These are phyloP conservation scores for Colletotrichum incanum DNA, from an alignment of 2,329 filamentous ascomycete species.

Conservation along the genomic window DNA sequence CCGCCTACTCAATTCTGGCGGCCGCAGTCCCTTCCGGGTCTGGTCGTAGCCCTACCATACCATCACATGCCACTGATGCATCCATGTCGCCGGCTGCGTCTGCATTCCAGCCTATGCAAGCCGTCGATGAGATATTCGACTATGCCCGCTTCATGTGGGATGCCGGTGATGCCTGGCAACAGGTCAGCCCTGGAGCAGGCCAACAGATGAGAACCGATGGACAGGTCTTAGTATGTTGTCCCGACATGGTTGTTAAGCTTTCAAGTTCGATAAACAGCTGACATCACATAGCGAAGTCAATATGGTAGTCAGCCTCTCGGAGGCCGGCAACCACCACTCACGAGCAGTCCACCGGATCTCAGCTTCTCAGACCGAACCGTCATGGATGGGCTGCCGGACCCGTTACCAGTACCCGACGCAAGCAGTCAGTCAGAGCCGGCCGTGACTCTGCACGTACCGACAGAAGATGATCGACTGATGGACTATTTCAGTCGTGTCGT, in stretches of 20 bases:
- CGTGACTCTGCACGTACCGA: slow-evolving; percentile 7
- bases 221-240: slow-evolving; percentile 13
- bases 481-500: slow-evolving; percentile 65
- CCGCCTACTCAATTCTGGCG: slow-evolving; percentile 40
- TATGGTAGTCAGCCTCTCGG: background rate
- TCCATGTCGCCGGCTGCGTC: slow-evolving; percentile 48
- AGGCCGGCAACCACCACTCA: slow-evolving; percentile 7
- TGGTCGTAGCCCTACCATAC: slow-evolving; percentile 44
- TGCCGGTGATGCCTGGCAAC: slow-evolving; percentile 54
- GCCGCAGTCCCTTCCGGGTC: slow-evolving; percentile 44
- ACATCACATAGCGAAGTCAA: slow-evolving; percentile 7
- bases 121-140: slow-evolving; percentile 62
- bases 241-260: background rate
- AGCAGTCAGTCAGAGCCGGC: slow-evolving; percentile 24
- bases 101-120: slow-evolving; percentile 48
- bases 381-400: slow-evolving; percentile 17
- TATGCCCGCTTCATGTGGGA: slow-evolving; percentile 67
- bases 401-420: slow-evolving; percentile 22
- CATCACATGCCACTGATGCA: slow-evolving; percentile 49
- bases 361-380: slow-evolving; percentile 20
- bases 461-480: slow-evolving; percentile 51
- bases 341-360: slow-evolving; percentile 28
- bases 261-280: background rate
- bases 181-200: slow-evolving; percentile 43
- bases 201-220: slow-evolving; percentile 34